Evolutionary conservation across 106 monocot genomes (phyloP).

Genomic region (Allium sativum): DNA sequence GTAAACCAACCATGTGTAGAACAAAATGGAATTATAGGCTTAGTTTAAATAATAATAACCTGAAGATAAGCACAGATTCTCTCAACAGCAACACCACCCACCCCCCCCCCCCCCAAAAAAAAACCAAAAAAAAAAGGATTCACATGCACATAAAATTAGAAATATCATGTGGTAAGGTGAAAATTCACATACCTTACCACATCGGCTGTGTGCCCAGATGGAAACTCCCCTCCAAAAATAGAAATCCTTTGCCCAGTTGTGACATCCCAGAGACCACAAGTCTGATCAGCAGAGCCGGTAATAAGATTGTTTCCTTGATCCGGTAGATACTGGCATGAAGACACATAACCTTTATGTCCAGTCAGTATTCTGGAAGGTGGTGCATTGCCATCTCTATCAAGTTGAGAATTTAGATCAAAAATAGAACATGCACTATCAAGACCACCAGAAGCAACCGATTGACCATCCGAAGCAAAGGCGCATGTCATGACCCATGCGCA

Average conservation of each 20-base stretch:
- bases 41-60: no score
- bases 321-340: slow-evolving; percentile 84
- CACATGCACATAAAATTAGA: neutral
- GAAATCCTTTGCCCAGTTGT: slow-evolving; percentile 87
- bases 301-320: slow-evolving; percentile 77
- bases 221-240: slow-evolving; percentile 95
- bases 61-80: neutral
- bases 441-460: slow-evolving; percentile 87
- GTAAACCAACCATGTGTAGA: no score
- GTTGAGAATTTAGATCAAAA: slow-evolving; percentile 77
- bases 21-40: no score
- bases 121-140: no score
- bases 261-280: slow-evolving; percentile 90
- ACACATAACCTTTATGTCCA: slow-evolving; percentile 95
- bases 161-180: no score
- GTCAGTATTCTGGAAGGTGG: slow-evolving; percentile 69
- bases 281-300: slow-evolving; percentile 92
- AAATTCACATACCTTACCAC: slow-evolving; percentile 52
- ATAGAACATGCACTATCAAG: slow-evolving; percentile 94
- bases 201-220: slow-evolving; percentile 92
- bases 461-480: slow-evolving; percentile 82
- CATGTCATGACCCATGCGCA: slow-evolving; percentile 96
- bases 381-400: slow-evolving; percentile 78
- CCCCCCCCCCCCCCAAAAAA: no score
- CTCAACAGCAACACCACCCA: no score